Base-by-base conservation (phyloP, 139 green algal genomes). In the Chlorella sorokiniana region DNA sequence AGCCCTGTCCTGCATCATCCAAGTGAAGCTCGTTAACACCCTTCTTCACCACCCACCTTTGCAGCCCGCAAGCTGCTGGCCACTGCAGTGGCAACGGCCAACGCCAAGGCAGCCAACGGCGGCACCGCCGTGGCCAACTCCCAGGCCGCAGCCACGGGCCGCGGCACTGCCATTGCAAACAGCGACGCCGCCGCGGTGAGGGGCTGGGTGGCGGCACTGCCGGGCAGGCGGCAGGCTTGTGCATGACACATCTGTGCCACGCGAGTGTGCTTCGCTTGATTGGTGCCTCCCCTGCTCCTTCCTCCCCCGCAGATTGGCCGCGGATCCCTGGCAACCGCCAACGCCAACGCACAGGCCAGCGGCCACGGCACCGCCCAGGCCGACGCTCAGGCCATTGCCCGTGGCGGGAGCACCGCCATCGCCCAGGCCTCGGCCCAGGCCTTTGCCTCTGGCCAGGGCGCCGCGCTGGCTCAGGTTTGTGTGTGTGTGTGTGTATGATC, bases 21-120 rank as follows among this genome's bases (percentile, higher is more conserved):
- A n/a, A n/a, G n/a, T n/a, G n/a, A n/a, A n/a, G n/a, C n/a, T n/a
- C n/a, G n/a, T n/a, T n/a, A 33, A 63, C 54, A 23, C 7, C 23
- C 54, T 6, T 33, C 54, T 63, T 27, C 54, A 6, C 3, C 54
- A 63, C 2, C 54, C 54, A 33, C 23, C 54, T 38, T 23, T 35
- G 20, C 67, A 73, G 67, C 37, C 38, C 67, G 67, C 22, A 73
- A 51, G 67, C 38, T 73, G 67, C 9, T 51, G 37, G 67, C 67
- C 6, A 51, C 37, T 14, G 67, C 67, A 10, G 38, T 73, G 2
- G 67, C 67, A 3, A 35, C 22, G 1, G 35, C 67, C 38, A 54
- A 22, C 38, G 67, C 67, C 22, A 27, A 48, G 35, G 67, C 67
- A 22, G 16, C 40, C 67, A 23, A 48, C 7, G 37, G 37, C 38